Evolutionary conservation across 495 filamentous ascomycete genomes (phyloP).

Genomic region (Penicillium riverlandense): DNA sequence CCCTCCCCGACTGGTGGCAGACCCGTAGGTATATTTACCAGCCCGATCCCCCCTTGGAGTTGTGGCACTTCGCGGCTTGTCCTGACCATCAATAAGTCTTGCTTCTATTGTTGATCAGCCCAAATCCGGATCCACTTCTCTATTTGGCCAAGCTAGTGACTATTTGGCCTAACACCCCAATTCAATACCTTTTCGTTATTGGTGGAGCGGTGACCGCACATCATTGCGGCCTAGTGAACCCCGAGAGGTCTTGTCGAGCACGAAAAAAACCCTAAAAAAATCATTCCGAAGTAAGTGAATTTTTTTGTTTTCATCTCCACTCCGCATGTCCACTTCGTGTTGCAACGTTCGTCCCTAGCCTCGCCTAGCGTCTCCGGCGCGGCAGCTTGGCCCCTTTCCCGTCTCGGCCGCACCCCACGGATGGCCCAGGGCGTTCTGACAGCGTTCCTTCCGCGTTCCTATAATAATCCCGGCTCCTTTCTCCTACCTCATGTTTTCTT

Average conservation of each 20-base stretch:
- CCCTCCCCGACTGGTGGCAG: background rate
- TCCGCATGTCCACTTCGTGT: background rate
- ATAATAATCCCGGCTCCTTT: constrained; percentile 14
- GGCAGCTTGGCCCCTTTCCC: constrained; percentile 1
- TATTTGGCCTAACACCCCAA: too few relatives aligned
- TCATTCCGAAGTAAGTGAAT: background rate
- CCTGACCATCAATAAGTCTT: too few relatives aligned
- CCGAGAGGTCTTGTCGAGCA: background rate
- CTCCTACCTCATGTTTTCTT: constrained; percentile 7
- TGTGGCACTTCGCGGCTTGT: background rate
- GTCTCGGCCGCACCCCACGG: too few relatives aligned
- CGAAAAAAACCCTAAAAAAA: background rate
- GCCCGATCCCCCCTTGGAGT: too few relatives aligned
- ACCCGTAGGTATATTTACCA: too few relatives aligned
- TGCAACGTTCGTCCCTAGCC: background rate
- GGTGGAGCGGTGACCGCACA: constrained; percentile 18
- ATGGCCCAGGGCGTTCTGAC: background rate
- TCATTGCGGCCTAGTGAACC: constrained; percentile 17
- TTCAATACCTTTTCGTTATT: constrained; percentile 8
- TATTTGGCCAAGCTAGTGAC: too few relatives aligned
- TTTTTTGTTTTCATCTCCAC: constrained; percentile 4
- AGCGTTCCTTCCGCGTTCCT: background rate
- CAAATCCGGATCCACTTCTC: background rate
- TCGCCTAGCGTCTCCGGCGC: background rate
- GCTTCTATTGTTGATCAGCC: too few relatives aligned